Percentiles rank a stretch among this genome's conserved stretches.
Evolutionary conservation across 495 filamentous ascomycete species (phyloP).

Genomic region (Penicillium mononematosum): DNA sequence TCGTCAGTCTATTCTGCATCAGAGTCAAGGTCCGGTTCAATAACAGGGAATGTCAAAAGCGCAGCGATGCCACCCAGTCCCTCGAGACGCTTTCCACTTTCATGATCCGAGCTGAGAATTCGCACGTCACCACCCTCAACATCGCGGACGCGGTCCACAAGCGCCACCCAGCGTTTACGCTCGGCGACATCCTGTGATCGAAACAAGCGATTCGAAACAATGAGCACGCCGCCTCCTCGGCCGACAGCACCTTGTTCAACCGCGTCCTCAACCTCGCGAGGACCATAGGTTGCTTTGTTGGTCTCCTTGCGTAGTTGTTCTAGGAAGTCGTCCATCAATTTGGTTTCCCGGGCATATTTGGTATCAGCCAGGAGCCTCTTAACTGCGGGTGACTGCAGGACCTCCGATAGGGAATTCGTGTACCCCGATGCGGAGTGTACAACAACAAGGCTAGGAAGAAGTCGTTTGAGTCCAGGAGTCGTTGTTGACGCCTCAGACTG

Average conservation of each 20-base stretch:
- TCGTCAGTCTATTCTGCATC: constrained; percentile 25
- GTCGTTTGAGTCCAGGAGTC: constrained; percentile 62
- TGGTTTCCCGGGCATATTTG: constrained; percentile 81
- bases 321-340: constrained; percentile 82
- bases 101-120: constrained; percentile 86
- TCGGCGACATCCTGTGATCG: constrained; percentile 76
- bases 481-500: constrained; percentile 59
- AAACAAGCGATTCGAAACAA: constrained; percentile 85
- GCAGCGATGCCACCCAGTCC: constrained; percentile 84
- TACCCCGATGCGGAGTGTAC: constrained; percentile 85
- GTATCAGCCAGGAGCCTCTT: constrained; percentile 74
- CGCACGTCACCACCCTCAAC: constrained; percentile 81
- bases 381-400: constrained; percentile 76
- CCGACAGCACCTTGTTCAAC: constrained; percentile 88
- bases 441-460: constrained; percentile 65
- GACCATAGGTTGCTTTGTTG: constrained; percentile 88
- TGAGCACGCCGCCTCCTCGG: constrained; percentile 73
- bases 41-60: constrained; percentile 84
- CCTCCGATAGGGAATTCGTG: constrained; percentile 80
- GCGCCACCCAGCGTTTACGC: constrained; percentile 74
- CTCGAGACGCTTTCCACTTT: constrained; percentile 87
- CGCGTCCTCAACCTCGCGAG: constrained; percentile 78
- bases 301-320: constrained; percentile 80
- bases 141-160: constrained; percentile 90
- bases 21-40: constrained; percentile 53